A percentile compares a stretch with the other conserved stretches of the same genome.
phyloP scores from a whole-genome alignment of 169 alveolate species.

The Plasmodium gaboni region DNA sequence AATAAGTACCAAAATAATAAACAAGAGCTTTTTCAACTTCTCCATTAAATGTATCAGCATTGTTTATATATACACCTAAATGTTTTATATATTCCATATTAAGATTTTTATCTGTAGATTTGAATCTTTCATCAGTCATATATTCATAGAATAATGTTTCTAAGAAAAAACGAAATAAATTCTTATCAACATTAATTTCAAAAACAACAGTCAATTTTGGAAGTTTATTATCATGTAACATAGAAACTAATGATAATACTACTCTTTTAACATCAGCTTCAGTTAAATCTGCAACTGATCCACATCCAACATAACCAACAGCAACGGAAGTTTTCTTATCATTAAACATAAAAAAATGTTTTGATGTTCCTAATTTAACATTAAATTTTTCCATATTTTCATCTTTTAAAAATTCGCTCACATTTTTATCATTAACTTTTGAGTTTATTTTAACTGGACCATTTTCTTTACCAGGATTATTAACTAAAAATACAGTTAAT shows the following conservation, averaged over 20 bases:
- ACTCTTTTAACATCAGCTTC: conserved; percentile 63
- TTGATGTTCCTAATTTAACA: conserved; percentile 62
- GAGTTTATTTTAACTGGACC: conserved; percentile 18
- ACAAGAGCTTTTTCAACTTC: conserved; percentile 40
- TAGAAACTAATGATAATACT: conserved; percentile 4
- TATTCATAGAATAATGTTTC: conserved; percentile 63
- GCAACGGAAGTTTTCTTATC: conserved; percentile 30
- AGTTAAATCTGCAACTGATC: conserved; percentile 15
- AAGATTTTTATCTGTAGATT: conserved; percentile 20
- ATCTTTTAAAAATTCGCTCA: conserved; percentile 38
- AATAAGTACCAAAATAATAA: conserved; percentile 48
- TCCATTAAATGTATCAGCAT: conserved; percentile 19
- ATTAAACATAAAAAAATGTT: conserved; percentile 34
- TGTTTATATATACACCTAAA: conserved; percentile 15
- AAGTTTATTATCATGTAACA: conserved; percentile 35
- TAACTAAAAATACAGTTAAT: conserved; percentile 28
- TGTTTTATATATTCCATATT: conserved; percentile 12
- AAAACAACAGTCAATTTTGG: conserved; percentile 34
- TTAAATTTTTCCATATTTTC: conserved; percentile 30
- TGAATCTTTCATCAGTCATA: conserved; percentile 65
- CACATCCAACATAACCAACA: conserved; percentile 63
- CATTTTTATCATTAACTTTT: conserved; percentile 3
- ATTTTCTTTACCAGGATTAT: conserved; percentile 25
- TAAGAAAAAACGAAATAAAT: conserved; percentile 43
- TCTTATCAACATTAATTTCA: conserved; percentile 37